Percentiles rank a stretch among this genome's conserved stretches.
Evolutionary conservation across 768 basidiomycete genomes (phyloP).

Genomic region (Leccinum aurantiacum): DNA sequence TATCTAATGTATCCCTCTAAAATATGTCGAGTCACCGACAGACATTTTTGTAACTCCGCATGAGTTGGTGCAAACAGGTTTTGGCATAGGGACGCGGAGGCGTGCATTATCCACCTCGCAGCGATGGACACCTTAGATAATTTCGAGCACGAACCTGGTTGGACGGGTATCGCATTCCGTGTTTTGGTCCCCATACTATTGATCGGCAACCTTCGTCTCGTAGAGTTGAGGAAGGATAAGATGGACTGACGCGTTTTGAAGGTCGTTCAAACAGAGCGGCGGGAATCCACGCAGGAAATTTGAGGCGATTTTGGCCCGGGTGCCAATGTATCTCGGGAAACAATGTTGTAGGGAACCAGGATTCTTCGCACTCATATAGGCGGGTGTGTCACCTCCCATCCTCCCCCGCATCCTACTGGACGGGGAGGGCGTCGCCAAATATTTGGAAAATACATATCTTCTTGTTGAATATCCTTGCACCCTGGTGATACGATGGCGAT

Average conservation of each 20-base stretch:
- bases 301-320: conserved; percentile 9
- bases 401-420: no score
- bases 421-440: not conserved
- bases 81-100: conserved; percentile 7
- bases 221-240: conserved; percentile 3
- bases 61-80: no score
- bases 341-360: not conserved
- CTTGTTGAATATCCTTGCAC: conserved; percentile 7
- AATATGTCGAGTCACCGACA: not conserved
- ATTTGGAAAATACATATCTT: conserved; percentile 1
- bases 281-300: conserved; percentile 5
- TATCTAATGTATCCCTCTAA: not conserved
- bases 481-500: conserved; percentile 1
- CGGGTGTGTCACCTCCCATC: no score
- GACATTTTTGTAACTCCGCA: not conserved
- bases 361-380: no score
- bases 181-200: conserved; percentile 1
- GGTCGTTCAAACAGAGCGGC: conserved; percentile 2
- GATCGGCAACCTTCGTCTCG: not conserved
- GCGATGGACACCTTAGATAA: not conserved
- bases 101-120: conserved; percentile 11
- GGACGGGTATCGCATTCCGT: conserved; percentile 4
- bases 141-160: conserved; percentile 10
- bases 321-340: conserved; percentile 12
- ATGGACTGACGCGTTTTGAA: conserved; percentile 5